Conservation (phyloP, 2,329 filamentous ascomycete genomes). For the Aspergillus hortae region DNA sequence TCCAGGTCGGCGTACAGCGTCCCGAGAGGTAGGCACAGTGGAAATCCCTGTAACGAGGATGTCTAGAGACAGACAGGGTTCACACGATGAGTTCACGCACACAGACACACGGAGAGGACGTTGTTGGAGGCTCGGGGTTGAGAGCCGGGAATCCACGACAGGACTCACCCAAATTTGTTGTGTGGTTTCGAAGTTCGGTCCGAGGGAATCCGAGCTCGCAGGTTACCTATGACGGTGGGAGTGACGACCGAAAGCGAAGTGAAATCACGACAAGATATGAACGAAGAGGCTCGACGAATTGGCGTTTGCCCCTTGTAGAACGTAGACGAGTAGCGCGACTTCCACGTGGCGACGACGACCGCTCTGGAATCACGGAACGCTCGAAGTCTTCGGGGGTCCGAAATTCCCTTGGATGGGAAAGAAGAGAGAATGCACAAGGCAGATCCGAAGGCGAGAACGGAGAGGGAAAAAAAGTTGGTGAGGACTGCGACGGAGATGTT, state of each 20-base stretch:
- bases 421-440: conserved; percentile 7
- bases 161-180: conserved; percentile 9
- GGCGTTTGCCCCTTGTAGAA: conserved; percentile 20
- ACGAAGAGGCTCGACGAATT: conserved; percentile 7
- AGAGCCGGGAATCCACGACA: conserved; percentile 5
- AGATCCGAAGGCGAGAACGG: neutral
- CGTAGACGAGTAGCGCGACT: conserved; percentile 21
- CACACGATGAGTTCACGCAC: too few relatives aligned
- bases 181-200: conserved; percentile 11
- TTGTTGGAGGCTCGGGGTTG: conserved; percentile 3
- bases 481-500: conserved; percentile 15
- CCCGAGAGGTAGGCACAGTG: conserved; percentile 11
- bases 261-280: conserved; percentile 3
- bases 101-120: neutral
- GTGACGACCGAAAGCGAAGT: conserved; percentile 7
- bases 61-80: too few relatives aligned
- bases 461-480: conserved; percentile 8
- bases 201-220: conserved; percentile 4
- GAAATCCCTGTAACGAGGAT: neutral
- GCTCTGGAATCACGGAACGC: conserved; percentile 5
- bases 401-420: conserved; percentile 10
- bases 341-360: conserved; percentile 21
- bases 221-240: conserved; percentile 2
- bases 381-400: conserved; percentile 1
- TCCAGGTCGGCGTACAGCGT: conserved; percentile 8